phyloP scores from a whole-genome alignment of 257 asterid genomes.

The Solanum verrucosum region DNA sequence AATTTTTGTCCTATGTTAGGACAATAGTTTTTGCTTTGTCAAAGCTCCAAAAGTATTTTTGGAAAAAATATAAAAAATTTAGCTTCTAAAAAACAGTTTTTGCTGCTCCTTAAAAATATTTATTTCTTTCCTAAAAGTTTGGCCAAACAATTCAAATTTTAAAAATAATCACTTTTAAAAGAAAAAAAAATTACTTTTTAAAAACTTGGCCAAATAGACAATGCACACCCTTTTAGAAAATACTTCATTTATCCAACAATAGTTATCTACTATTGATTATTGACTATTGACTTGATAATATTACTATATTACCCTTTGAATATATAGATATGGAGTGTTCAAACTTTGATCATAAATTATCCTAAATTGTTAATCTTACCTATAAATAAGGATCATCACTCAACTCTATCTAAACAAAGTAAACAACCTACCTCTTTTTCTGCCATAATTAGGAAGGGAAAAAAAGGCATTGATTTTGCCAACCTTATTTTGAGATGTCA shows the following conservation, averaged over 20 bases:
- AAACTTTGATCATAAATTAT: background rate
- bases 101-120: background rate
- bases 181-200: background rate
- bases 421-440: background rate
- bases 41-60: background rate
- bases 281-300: too few relatives aligned
- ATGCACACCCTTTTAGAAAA: background rate
- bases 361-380: background rate
- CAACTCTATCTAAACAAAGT: background rate
- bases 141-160: background rate
- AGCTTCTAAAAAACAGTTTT: background rate
- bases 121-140: background rate
- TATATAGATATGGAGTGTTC: too few relatives aligned
- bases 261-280: too few relatives aligned
- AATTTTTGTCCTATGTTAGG: background rate
- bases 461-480: background rate
- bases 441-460: background rate
- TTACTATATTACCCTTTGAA: too few relatives aligned
- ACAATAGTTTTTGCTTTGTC: background rate
- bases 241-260: background rate
- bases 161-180: background rate
- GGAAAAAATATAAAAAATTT: too few relatives aligned
- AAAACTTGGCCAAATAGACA: rapidly evolving
- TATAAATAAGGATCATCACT: background rate
- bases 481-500: background rate